Base-by-base conservation (phyloP, 2,329 filamentous ascomycete genomes). In the Pseudogymnoascus sp. region DNA sequence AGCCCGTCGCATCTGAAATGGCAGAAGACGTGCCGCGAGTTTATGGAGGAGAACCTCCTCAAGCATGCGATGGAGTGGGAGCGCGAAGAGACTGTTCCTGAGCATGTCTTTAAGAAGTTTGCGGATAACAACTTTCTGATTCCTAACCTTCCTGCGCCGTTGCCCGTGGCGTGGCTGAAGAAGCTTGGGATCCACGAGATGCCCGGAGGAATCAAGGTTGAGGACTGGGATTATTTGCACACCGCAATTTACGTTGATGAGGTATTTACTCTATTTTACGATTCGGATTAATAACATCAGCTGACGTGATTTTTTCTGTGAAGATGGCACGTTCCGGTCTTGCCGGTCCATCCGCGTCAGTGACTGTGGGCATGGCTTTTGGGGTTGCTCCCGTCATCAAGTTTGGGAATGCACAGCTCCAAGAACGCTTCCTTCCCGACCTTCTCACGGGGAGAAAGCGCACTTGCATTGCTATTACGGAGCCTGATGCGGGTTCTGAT, bases 381-480 rank as follows among this genome's bases (percentile, higher is more conserved):
- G 89, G 88, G 5, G 81, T 91, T 1, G 87, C 89, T 0, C 60
- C 60, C 3, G 34, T 61, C 19, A 61, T 61, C 34, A 61, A 43
- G 23, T 61, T 39, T 23, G 60, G 60, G 1, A 61, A 23, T 11
- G 4, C 34, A 6, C 25, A 61, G 34, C 60, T 61, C 3, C 34
- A 37, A 5, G 37, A 87, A 67, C 79, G 81, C 8, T 86, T 88
- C 68, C 77, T 92, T 6, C 88, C 89, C 0, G 87, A 89, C 61
- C 78, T 92, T 0, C 77, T 92, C 11, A 82, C 81, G 0, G 87
- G 87, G 6, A 81, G 80, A 71, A 90, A 86, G 75, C 79, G 89
- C 45, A 80, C 80, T 13, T 92, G 89, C 71, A 91, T 93, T 68
- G 90, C 89, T 8, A 91, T 93, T 69, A 93, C 90, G 0, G 90